Evolutionary conservation across 805 yeast genomes (phyloP), one percentile per base, ranked within the genome.

Genomic region (Hyphopichia homilentoma): DNA sequence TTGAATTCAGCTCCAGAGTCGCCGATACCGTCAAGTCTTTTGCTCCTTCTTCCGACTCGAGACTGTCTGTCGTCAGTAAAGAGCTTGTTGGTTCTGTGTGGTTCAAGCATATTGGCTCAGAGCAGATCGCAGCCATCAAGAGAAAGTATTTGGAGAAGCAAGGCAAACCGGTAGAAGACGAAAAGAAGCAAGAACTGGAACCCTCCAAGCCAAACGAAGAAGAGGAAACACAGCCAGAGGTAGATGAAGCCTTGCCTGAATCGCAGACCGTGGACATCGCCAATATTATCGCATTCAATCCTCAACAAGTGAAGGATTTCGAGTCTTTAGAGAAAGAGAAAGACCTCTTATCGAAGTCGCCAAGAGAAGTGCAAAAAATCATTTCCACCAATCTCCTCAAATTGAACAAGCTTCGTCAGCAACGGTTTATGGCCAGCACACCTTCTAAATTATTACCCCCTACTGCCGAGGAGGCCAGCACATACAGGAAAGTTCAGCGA

Each of bases 371-470:
- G 15, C 73, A 66, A 43, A 53, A 46, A 29, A 44, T 58, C 15
- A 61, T 66, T 14, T 60, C 69, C 1, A 39, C 36, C 11, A 51
- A 46, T 33, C 39, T 66, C 20, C 43, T 66, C 32, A 51, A 48
- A 33, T 48, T 66, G 34, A 65, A 66, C 42, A 58, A 52, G 43
- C 49, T 63, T 39, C 62, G 73, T 34, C 70, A 66, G 42, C 61
- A 59, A 30, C 50, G 73, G 28, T 64, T 45, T 41, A 44, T 55
- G 17, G 52, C 50, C 31, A 52, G 61, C 37, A 51, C 51, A 21
- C 38, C 52, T 7, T 44, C 46, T 30, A 47, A 48, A 16, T 31
- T 50, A 1, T 44, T 53, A 5, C 45, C 52, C 4, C 64, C 70
- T 3, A 34, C 59, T 1, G 14, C 36, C 7, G 43, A 43, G 18